Base-by-base conservation (phyloP, 1,139 yeast species). In the Candida mesenterica region DNA sequence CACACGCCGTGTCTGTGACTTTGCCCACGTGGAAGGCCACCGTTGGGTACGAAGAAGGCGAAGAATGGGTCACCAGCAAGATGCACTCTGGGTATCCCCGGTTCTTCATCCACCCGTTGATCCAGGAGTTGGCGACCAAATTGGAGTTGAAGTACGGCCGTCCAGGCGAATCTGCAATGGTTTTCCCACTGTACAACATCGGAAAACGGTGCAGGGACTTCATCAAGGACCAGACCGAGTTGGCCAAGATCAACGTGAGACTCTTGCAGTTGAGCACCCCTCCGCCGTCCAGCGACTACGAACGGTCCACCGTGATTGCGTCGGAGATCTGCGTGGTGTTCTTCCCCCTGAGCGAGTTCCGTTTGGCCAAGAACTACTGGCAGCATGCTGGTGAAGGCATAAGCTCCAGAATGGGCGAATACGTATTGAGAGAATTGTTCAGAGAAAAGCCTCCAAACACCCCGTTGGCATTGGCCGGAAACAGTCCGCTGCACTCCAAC, bases 321-420 rank as follows among this genome's bases (percentile, higher is more conserved):
- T 77, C 90, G 5, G 74, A 75, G 33, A 75, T 90, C 38, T 85
- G 92, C 0, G 85, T 80, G 20, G 87, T 88, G 2, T 84, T 92
- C 48, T 82, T 83, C 50, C 87, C 87, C 0, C 65, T 70, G 2
- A 53, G 62, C 2, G 77, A 75, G 34, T 79, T 68, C 45, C 59
- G 76, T 1, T 56, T 84, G 4, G 92, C 94, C 23, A 89, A 88
- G 55, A 79, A 79, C 49, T 92, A 86, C 61, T 92, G 98, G 98
- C 97, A 90, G 56, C 97, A 90, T 52, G 71, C 95, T 0, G 98
- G 98, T 22, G 97, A 92, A 59, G 96, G 96, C 9, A 77, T 92
- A 29, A 86, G 96, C 14, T 86, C 96, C 8, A 68, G 97, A 50
- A 66, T 82, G 61, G 97, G 90, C 1, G 97, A 90, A 57, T 92